These are phyloP conservation scores for Acer campestre DNA, from an alignment of 345 rosid genomes.

Conservation along the genomic window DNA sequence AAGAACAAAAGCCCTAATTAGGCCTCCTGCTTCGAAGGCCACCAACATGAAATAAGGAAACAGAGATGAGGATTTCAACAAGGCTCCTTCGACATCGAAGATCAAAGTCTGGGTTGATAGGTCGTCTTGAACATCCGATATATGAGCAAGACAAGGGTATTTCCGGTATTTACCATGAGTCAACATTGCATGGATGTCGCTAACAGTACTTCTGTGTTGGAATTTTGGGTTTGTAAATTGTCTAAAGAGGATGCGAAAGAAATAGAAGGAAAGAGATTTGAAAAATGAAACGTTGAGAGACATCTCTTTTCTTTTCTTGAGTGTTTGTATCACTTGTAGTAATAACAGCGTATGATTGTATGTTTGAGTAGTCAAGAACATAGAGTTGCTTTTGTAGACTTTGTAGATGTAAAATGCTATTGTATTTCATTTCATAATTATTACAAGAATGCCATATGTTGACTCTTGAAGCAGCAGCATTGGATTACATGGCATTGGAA, in stretches of 20 bases:
- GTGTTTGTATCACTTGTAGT: too few species aligned
- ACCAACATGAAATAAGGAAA: constrained; percentile 88
- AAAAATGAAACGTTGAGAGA: constrained; percentile 39
- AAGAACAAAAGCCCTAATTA: constrained; percentile 57
- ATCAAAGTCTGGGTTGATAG: constrained; percentile 49
- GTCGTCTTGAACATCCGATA: constrained; percentile 24
- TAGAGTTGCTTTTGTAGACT: constrained; percentile 1
- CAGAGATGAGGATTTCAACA: constrained; percentile 55
- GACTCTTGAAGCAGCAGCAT: too few species aligned
- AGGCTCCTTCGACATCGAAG: constrained; percentile 61
- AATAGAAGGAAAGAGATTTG: constrained; percentile 43
- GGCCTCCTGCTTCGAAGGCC: constrained; percentile 78
- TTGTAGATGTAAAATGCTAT: not conserved
- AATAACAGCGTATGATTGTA: not conserved
- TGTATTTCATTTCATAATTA: not conserved
- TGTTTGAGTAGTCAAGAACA: not conserved
- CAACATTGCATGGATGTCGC: constrained; percentile 21
- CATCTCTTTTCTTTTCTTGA: constrained; percentile 12
- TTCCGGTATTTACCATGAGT: constrained; percentile 38
- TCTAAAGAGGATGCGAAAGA: constrained; percentile 44
- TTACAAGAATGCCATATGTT: not conserved
- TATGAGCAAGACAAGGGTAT: constrained; percentile 35
- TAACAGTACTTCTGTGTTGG: constrained; percentile 26
- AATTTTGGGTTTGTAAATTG: constrained; percentile 38
- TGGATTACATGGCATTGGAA: too few species aligned